These are phyloP conservation scores for Aspergillus persii DNA, from an alignment of 2,329 filamentous ascomycete genomes.

Conservation along the genomic window DNA sequence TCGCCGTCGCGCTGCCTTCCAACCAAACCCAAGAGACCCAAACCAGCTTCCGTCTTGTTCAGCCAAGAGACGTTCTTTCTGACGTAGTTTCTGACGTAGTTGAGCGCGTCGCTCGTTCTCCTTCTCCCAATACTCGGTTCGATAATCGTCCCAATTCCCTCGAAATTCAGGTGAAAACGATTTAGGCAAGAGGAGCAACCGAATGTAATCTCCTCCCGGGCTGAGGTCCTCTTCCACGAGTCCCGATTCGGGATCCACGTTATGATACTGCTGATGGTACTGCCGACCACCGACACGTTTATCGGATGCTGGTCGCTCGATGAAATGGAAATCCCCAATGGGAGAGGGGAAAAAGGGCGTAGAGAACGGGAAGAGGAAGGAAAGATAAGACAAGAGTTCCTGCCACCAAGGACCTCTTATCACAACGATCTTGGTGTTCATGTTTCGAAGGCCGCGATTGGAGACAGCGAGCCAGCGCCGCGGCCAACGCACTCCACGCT, in stretches of 20 bases:
- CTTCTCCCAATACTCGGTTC: conserved; percentile 92
- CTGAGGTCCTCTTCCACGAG: conserved; percentile 83
- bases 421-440: conserved; percentile 95
- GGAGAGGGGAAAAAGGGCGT: conserved; percentile 61
- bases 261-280: conserved; percentile 41
- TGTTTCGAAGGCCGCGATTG: conserved; percentile 83
- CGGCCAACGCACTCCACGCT: conserved; percentile 91
- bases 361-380: conserved; percentile 75
- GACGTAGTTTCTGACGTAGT: conserved; percentile 67
- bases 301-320: conserved; percentile 58
- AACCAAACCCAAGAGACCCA: conserved; percentile 74
- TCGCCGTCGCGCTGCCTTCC: conserved; percentile 34
- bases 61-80: conserved; percentile 65
- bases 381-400: conserved; percentile 69
- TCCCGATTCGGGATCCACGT: conserved; percentile 63
- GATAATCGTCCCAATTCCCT: conserved; percentile 95
- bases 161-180: conserved; percentile 92
- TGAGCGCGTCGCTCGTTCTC: conserved; percentile 86
- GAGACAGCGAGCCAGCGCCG: conserved; percentile 84
- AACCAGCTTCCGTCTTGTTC: conserved; percentile 70
- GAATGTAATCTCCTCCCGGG: conserved; percentile 85
- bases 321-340: conserved; percentile 71
- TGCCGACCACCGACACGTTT: conserved; percentile 37
- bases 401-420: conserved; percentile 79
- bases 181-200: conserved; percentile 85